Percentiles rank a stretch among this genome's conserved stretches.
These are phyloP conservation scores for Chlamydomonas incerta DNA, from an alignment of 139 green algal species.

Conservation along the genomic window DNA sequence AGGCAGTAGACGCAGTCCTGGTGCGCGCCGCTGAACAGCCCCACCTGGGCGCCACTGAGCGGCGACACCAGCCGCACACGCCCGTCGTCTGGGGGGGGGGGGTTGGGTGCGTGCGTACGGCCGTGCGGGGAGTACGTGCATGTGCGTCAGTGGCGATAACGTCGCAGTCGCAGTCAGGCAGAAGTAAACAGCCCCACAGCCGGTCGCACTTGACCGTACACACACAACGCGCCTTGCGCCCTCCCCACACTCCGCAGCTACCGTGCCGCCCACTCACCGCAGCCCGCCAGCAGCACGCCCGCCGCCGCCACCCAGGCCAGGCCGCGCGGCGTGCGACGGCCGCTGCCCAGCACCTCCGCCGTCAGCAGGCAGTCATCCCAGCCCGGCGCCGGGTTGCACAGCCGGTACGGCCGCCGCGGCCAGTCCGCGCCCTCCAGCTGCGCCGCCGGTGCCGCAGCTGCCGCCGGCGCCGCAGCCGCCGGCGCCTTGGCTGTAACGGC, in stretches of 20 bases:
- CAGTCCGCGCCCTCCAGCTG: background rate
- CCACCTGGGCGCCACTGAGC: background rate
- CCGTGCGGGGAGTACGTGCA: too few relatives aligned
- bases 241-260: too few relatives aligned
- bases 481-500: background rate
- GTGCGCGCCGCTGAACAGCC: too few relatives aligned
- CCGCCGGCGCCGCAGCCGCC: background rate
- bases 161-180: too few relatives aligned
- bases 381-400: background rate
- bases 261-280: background rate
- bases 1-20: too few relatives aligned
- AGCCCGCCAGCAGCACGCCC: background rate
- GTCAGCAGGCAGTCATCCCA: conserved; percentile 2
- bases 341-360: background rate
- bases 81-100: background rate
- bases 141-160: too few relatives aligned
- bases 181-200: too few relatives aligned
- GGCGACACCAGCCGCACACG: background rate
- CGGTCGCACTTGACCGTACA: too few relatives aligned
- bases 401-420: background rate
- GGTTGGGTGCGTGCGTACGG: too few relatives aligned
- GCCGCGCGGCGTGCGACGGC: background rate
- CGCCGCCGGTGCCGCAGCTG: background rate
- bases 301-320: background rate
- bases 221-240: too few relatives aligned